Base-by-base conservation (phyloP, 108 stramenopile genomes). In the Chaetoceros tenuissimus region DNA sequence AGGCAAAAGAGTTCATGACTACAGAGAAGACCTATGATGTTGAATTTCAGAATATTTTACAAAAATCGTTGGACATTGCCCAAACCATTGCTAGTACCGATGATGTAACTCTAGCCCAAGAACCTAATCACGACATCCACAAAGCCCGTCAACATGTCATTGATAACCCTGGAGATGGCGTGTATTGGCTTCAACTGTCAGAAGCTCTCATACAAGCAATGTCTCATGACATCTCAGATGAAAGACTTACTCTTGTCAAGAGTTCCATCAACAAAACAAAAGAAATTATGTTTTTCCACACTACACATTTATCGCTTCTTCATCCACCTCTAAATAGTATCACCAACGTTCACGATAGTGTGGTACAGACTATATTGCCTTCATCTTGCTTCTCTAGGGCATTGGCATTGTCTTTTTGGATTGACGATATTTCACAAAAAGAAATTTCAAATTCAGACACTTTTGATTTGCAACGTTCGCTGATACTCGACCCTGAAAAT, bases 401-500 rank as follows among this genome's bases (percentile, higher is more conserved):
- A 2, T 48, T 67, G 2, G 47, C 72, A 13, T 50, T 73, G 28
- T 23, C 45, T 1, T 55, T 49, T 27, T 63, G 62, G 55, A 3
- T 73, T 13, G 18, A 27, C 13, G 19, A 30, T 21, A 54, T 40
- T 40, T 0, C 40, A 47, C 26, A 16, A 25, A 31, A 16, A 20
- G 21, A 31, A 10, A 21, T 45, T 48, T 17, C 16, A 25, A 18
- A 67, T 10, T 23, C 13, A 10, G 28, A 46, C 16, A 2, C 21
- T 24, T 59, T 29, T 40, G 66, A 56, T 24, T 31, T 67, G 27
- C 66, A 73, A 25, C 55, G 57, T 3, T 29, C 72, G 20, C 51
- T 73, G 22, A 53, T 73, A 43, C 54, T 73, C 46, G 27, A 55
- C 30, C 72, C 72, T 48, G 27, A 47, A 19, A 67, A 63, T 52